Base-by-base conservation (phyloP, 306 rosid genomes). In the Corylus americana region DNA sequence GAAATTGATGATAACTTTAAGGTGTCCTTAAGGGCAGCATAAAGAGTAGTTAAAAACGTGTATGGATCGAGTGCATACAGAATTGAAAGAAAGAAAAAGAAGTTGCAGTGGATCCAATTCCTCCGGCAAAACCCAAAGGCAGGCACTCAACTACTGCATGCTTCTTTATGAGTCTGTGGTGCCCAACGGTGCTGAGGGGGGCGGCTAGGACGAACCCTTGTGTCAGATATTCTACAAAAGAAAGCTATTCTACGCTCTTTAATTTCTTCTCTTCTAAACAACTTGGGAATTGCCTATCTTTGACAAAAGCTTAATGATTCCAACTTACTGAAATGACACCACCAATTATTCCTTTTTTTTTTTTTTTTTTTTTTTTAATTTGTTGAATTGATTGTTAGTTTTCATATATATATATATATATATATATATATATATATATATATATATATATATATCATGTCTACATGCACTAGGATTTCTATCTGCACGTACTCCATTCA, bases 181-280 rank as follows among this genome's bases (percentile, higher is more conserved):
- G 12, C 29, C 20, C 72, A 10, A 9, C 16, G 72, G 25, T 44
- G 22, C 48, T 42, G 25, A 39, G 8, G 72, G 72, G 64, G 72
- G 11, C 18, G 27, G 50, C 25, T 18, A 42, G 50, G 51, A 68
- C 31, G 51, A 67, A 68, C 16, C 72, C 72, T 42, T 68, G 72
- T 42, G 72, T 42, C 72, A 68, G 72, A 68, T 39, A 68, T 68
- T 68, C 72, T 4, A 68, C 66, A 59, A 57, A 42, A 42, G 45
- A 6, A 5, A 12, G 14, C 14, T 31, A 67, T 39, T 31, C 35
- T 31, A 31, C 35, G 72, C 31, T 39, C 51, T 18, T 68, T n/a
- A n/a, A n/a, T n/a, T n/a, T 67, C 50, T 42, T 67, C 1, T 42
- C 5, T 42, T 29, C 25, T 42, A 8, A 16, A 47, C 14, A 31